Evolutionary conservation across 2,329 filamentous ascomycete genomes (phyloP), one percentile per base, ranked within the genome.

Genomic region (Fusarium globosum): DNA sequence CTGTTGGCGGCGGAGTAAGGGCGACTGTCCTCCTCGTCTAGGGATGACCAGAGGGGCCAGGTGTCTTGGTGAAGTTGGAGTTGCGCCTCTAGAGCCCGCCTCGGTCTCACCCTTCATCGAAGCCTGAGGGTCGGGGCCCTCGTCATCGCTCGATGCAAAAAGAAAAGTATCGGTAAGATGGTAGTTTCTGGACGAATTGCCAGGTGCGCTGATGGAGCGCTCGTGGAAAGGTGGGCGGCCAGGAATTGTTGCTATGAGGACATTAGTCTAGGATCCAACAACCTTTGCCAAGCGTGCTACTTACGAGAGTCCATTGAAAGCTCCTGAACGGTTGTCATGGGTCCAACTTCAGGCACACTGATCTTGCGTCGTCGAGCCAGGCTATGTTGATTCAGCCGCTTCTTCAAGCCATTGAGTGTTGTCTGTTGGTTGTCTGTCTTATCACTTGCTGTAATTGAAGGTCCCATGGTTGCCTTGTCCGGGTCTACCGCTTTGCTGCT

Each of bases 321-420:
- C 78, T 92, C 91, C 72, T 92, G 90, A 20, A 92, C 90, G 4
- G 90, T 92, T 10, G 90, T 91, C 90, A 92, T 91, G 39, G 89
- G 89, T 4, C 89, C 90, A 55, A 92, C 80, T 69, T 93, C 91
- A 15, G 89, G 88, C 20, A 91, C 87, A 80, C 88, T 92, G 74
- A 89, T 83, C 78, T 93, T 93, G 71, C 90, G 87, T 75, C 90
- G 86, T 69, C 90, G 85, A 56, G 82, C 85, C 65, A 89, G 81
- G 72, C 85, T 88, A 77, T 88, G 86, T 74, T 90, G 88, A 79
- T 89, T 91, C 77, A 89, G 84, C 63, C 88, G 86, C 67, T 88
- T 82, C 67, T 87, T 85, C 57, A 90, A 80, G 43, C 84, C 83
- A 41, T 80, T 81, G 38, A 82, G 73, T 58, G 81, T 75, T 64